Base-by-base conservation (phyloP, 2,329 filamentous ascomycete species). In the Verticillium nonalfalfae region DNA sequence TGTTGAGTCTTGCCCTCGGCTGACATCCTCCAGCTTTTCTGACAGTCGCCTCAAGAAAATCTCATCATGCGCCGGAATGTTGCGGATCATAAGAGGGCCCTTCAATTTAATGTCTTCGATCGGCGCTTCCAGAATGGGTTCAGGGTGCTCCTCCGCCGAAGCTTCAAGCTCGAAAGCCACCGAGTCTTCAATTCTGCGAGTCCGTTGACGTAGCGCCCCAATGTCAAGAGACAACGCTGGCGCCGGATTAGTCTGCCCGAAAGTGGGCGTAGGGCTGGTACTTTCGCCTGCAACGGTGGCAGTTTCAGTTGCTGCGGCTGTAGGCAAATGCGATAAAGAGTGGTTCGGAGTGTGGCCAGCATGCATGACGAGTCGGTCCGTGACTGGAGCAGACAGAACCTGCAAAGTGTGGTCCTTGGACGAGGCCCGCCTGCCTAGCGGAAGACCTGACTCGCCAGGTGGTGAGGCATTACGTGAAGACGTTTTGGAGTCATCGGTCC, bases 291-390 rank as follows among this genome's bases (percentile, higher is more conserved):
- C 73, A 14, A 73, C 75, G 38, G 78, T 79, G 7, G 70, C 67
- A 15, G 69, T 71, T 11, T 72, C 75, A 2, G 79, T 79, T 13
- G 76, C 76, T 9, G 74, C 73, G 56, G 77, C 73, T 10, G 79
- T 81, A 6, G 77, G 75, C 15, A 85, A 71, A 2, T 80, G 71
- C 4, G 84, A 85, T 11, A 85, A 73, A 1, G 83, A 85, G 68
- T 86, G 84, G 58, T 79, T 86, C 7, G 85, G 85, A 1, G 85
- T 87, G 70, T 87, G 85, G 1, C 85, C 85, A 21, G 85, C 85
- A 69, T 87, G 81, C 79, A 88, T 83, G 0, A 79, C 85, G 50
- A 86, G 78, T 55, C 85, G 78, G 57, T 74, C 76, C 54, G 76
- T 75, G 66, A 81, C 83, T 6, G 79, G 75, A 7, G 79, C 80